Evolutionary conservation across 1,139 yeast species (phyloP).

Genomic region (Taphrina populina): DNA sequence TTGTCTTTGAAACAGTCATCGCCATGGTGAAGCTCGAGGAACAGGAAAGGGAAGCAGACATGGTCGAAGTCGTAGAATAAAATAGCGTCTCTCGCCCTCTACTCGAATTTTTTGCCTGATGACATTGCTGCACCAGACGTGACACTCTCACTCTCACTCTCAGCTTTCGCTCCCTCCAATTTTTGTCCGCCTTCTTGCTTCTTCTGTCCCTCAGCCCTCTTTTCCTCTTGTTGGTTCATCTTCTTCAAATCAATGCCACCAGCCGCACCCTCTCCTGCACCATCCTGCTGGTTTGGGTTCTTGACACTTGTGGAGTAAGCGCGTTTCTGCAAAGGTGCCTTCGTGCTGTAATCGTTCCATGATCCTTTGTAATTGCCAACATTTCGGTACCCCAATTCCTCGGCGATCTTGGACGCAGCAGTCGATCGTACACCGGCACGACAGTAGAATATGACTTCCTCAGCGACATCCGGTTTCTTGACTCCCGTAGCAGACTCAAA

Average conservation of each 20-base stretch:
- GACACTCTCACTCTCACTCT: conserved; percentile 33
- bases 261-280: conserved; percentile 24
- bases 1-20: conserved; percentile 26
- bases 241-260: conserved; percentile 28
- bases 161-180: not conserved
- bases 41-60: conserved; percentile 18
- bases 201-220: conserved; percentile 14
- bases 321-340: not conserved
- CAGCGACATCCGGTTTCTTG: conserved; percentile 70
- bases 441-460: conserved; percentile 81
- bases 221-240: conserved; percentile 26
- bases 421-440: conserved; percentile 89
- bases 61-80: conserved; percentile 25
- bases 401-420: conserved; percentile 88
- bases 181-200: not conserved
- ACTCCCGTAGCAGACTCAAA: conserved; percentile 79
- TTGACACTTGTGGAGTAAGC: not conserved
- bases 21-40: conserved; percentile 30
- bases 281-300: conserved; percentile 16
- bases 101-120: conserved; percentile 20
- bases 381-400: conserved; percentile 79
- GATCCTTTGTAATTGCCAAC: conserved; percentile 63
- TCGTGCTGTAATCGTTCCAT: conserved; percentile 69
- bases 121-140: conserved; percentile 22
- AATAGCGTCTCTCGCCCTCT: not conserved